Evolutionary conservation across 768 basidiomycete genomes (phyloP).

Genomic region (Ramaria sp.): DNA sequence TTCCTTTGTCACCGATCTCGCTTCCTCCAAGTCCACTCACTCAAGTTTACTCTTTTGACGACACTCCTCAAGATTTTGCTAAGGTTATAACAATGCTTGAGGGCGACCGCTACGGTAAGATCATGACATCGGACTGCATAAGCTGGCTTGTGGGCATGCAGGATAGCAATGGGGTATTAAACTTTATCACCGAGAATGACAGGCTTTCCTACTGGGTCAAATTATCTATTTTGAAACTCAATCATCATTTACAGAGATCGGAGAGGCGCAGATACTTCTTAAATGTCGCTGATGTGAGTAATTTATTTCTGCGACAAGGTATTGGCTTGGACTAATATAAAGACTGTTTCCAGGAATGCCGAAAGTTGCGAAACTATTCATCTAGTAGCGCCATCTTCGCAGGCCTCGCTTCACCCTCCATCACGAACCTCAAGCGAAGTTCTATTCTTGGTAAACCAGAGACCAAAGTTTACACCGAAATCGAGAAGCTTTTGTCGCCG

Average conservation of each 20-base stretch:
- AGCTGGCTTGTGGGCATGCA: slow-evolving; percentile 24
- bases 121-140: slow-evolving; percentile 33
- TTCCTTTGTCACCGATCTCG: neutral
- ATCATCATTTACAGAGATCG: slow-evolving; percentile 25
- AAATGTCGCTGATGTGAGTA: slow-evolving; percentile 29
- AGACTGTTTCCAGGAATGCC: slow-evolving; percentile 27
- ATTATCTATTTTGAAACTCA: slow-evolving; percentile 29
- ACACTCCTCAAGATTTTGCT: slow-evolving; percentile 30
- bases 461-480: slow-evolving; percentile 21
- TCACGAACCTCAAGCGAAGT: slow-evolving; percentile 26
- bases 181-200: slow-evolving; percentile 25
- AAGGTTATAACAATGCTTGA: slow-evolving; percentile 33
- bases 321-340: neutral
- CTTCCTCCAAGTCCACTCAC: neutral
- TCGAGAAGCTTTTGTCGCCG: slow-evolving; percentile 25
- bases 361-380: slow-evolving; percentile 31
- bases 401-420: slow-evolving; percentile 30
- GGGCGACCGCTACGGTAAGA: slow-evolving; percentile 28
- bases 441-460: slow-evolving; percentile 20
- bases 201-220: slow-evolving; percentile 30
- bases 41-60: slow-evolving; percentile 18
- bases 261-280: slow-evolving; percentile 35
- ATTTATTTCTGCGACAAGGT: neutral
- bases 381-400: slow-evolving; percentile 32
- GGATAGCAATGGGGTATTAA: slow-evolving; percentile 24